Conservation (phyloP, 2,329 filamentous ascomycete genomes). For the Diaporthe citrichinensis region DNA sequence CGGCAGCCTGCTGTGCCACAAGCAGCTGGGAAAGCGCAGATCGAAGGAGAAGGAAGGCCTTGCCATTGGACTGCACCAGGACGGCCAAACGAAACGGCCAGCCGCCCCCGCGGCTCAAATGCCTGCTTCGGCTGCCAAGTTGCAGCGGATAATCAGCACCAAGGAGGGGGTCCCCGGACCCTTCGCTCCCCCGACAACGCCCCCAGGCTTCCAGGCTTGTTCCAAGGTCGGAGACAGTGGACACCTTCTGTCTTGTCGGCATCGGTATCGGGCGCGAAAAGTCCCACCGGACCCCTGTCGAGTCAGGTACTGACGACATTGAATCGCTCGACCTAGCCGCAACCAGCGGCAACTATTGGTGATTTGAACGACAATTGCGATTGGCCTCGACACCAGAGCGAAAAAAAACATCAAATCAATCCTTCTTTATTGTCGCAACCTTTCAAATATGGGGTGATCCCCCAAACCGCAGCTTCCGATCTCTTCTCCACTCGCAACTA, state of each 20-base stretch:
- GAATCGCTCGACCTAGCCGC: slow-evolving; percentile 12
- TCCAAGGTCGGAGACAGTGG: neutral
- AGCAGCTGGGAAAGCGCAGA: neutral
- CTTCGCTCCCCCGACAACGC: neutral
- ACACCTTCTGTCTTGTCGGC: neutral
- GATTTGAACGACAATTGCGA: slow-evolving; percentile 2
- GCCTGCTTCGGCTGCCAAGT: slow-evolving; percentile 11
- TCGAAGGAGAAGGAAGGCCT: neutral
- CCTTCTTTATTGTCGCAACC: slow-evolving; percentile 10
- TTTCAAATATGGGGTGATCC: neutral
- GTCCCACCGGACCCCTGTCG: slow-evolving; percentile 3
- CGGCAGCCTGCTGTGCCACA: slow-evolving; percentile 23
- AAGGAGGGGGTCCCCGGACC: slow-evolving; percentile 2
- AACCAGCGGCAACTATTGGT: slow-evolving; percentile 14
- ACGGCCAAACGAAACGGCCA: slow-evolving; percentile 28
- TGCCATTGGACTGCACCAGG: slow-evolving; percentile 14
- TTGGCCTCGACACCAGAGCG: neutral
- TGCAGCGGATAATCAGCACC: slow-evolving; percentile 16
- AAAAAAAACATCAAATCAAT: slow-evolving; percentile 13
- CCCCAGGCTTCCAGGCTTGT: neutral
- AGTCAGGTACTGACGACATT: slow-evolving; percentile 29
- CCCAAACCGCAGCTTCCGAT: neutral
- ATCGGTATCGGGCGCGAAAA: slow-evolving; percentile 17
- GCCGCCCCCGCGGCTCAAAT: slow-evolving; percentile 11
- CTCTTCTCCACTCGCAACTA: neutral